These are phyloP conservation scores for Pneumocystis sp. DNA, from an alignment of 1,139 yeast genomes.

Conservation along the genomic window DNA sequence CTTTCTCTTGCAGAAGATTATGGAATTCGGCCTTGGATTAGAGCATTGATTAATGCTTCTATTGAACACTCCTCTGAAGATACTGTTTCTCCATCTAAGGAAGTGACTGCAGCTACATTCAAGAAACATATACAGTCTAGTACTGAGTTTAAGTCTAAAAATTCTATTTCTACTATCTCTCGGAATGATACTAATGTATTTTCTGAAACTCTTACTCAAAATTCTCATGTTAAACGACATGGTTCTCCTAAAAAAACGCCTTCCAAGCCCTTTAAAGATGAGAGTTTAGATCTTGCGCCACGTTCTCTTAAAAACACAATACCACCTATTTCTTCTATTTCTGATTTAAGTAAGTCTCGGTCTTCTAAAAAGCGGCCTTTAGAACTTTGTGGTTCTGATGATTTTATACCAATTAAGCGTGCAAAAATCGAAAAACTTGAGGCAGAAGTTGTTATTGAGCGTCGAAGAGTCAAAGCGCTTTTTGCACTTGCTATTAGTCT, in stretches of 20 bases:
- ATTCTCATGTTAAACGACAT: neutral
- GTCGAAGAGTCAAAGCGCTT: conserved; percentile 11
- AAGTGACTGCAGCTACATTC: neutral
- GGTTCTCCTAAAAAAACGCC: neutral
- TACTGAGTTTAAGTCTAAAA: neutral
- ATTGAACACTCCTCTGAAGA: conserved; percentile 1
- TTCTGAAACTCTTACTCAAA: neutral
- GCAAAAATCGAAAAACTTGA: conserved; percentile 9
- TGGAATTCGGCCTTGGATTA: conserved; percentile 10
- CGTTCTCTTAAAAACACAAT: neutral
- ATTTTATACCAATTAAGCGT: conserved; percentile 7
- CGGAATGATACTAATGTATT: neutral
- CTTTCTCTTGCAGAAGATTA: conserved; percentile 7
- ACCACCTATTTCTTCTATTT: neutral
- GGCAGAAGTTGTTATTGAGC: conserved; percentile 9
- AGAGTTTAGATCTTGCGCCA: neutral
- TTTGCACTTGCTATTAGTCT: conserved; percentile 11
- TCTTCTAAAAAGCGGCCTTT: neutral
- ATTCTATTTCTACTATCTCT: neutral
- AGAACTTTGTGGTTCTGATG: neutral
- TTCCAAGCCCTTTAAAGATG: neutral
- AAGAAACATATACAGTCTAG: neutral
- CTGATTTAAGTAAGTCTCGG: neutral
- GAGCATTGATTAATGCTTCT: conserved; percentile 5
- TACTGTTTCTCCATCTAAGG: neutral